Evolutionary conservation across 768 basidiomycete species (phyloP), one percentile per base, ranked within the genome.

Genomic region (Boletus bicolor): DNA sequence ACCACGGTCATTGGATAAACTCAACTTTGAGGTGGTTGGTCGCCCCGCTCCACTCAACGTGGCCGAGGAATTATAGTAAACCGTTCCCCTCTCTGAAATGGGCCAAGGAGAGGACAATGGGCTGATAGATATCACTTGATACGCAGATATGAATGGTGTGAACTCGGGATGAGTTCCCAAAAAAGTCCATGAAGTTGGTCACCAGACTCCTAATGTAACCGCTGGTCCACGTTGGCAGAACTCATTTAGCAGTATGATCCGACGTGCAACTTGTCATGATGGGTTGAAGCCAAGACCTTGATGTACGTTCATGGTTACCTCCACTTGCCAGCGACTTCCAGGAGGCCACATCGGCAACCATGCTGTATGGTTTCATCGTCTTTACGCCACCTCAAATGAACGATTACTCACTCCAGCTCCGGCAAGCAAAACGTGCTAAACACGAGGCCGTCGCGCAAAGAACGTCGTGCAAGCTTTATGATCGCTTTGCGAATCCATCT

Each of bases 361-460:
- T 41, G 57, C 54, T 48, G 59, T 44, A 43, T 45, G 9, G 52
- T 51, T 66, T 58, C 54, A 49, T 61, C 51, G 54, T 46, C 51
- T 35, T 60, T 53, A 57, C 58, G 60, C 59, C 63, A 53, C 54
- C 26, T 49, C 55, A 41, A 60, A 68, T 58, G 64, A 62, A 57
- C 55, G n/a, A 64, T 70, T 70, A 72, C 70, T 65, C 56, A 51
- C 56, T 50, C 47, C 54, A 60, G 55, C 66, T 14, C 60, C 60
- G 61, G 66, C 68, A 68, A 67, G 66, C 63, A 60, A 57, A 73
- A 70, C 70, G 72, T 71, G 70, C 62, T 47, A 7, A 59, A 49
- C 70, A 73, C 56, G 70, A 71, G 71, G 70, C 61, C 32, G 56
- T 60, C 51, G 44, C 43, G 60, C 59, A 59, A 48, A 58, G 47